Conservation (phyloP, 495 filamentous ascomycete genomes). For the Penicillium coprophilum region DNA sequence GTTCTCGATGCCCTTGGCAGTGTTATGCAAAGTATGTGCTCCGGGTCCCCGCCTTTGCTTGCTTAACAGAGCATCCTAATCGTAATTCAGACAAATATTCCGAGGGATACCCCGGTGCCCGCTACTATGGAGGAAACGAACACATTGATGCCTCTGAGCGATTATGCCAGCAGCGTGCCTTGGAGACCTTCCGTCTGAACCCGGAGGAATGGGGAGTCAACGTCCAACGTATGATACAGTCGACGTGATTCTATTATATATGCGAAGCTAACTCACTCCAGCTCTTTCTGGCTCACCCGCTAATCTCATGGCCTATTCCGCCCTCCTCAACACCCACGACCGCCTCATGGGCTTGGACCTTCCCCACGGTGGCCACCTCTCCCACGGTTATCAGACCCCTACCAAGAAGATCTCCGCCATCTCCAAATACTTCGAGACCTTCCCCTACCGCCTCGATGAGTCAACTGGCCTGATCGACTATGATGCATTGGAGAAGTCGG, state of each 20-base stretch:
- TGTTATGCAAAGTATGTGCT: slow-evolving; percentile 88
- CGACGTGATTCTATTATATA: neutral
- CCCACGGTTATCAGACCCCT: slow-evolving; percentile 96
- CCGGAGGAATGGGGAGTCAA: slow-evolving; percentile 96
- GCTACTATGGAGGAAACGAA: slow-evolving; percentile 98
- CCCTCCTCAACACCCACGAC: slow-evolving; percentile 86
- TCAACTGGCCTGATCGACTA: slow-evolving; percentile 94
- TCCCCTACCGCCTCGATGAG: slow-evolving; percentile 91
- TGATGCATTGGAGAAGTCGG: slow-evolving; percentile 78
- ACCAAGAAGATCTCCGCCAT: slow-evolving; percentile 98
- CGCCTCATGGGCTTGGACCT: slow-evolving; percentile 96
- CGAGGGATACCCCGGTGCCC: slow-evolving; percentile 92
- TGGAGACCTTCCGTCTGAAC: slow-evolving; percentile 81
- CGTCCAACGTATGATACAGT: slow-evolving; percentile 72
- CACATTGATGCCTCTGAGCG: slow-evolving; percentile 89
- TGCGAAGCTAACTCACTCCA: slow-evolving; percentile 38
- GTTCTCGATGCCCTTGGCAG: slow-evolving; percentile 95
- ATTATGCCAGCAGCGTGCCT: slow-evolving; percentile 83
- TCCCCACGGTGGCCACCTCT: slow-evolving; percentile 94
- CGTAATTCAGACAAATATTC: slow-evolving; percentile 86
- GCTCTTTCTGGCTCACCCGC: slow-evolving; percentile 94
- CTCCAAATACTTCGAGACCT: slow-evolving; percentile 97
- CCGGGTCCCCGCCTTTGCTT: slow-evolving; percentile 9
- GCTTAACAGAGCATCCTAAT: slow-evolving; percentile 13
- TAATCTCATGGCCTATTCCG: slow-evolving; percentile 94